Conservation (phyloP, 805 yeast genomes). For the Yamadazyma insecticola region DNA sequence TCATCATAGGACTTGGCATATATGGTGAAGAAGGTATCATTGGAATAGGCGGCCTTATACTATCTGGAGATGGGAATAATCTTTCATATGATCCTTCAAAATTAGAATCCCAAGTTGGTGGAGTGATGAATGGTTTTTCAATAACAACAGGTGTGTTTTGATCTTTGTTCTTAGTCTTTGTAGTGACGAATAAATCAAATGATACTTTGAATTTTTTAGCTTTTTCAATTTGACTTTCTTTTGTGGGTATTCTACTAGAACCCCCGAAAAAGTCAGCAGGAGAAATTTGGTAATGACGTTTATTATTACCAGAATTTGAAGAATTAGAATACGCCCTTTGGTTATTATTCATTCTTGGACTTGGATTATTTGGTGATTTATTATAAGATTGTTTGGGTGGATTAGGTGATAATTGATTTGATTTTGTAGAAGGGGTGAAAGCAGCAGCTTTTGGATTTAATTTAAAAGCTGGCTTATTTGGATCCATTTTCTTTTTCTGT, state of each 20-base stretch:
- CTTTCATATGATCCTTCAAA: constrained; percentile 52
- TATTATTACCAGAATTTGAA: constrained; percentile 15
- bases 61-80: constrained; percentile 42
- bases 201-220: constrained; percentile 32
- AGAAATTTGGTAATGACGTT: constrained; percentile 34
- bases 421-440: constrained; percentile 47
- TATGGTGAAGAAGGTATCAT: constrained; percentile 20
- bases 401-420: background rate
- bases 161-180: constrained; percentile 26
- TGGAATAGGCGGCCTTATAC: constrained; percentile 8
- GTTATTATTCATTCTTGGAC: constrained; percentile 29
- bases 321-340: constrained; percentile 28
- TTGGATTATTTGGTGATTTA: constrained; percentile 22
- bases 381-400: constrained; percentile 2
- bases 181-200: constrained; percentile 52
- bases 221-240: constrained; percentile 30
- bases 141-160: constrained; percentile 28
- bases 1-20: constrained; percentile 26
- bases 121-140: constrained; percentile 65
- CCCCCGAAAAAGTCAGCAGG: constrained; percentile 43
- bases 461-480: constrained; percentile 58
- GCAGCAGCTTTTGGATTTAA: constrained; percentile 67
- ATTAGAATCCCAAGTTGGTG: constrained; percentile 72
- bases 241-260: constrained; percentile 32
- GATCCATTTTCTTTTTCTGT: constrained; percentile 48